phyloP scores from a whole-genome alignment of 78 protist species.

The Tieghemostelium lacteum region DNA sequence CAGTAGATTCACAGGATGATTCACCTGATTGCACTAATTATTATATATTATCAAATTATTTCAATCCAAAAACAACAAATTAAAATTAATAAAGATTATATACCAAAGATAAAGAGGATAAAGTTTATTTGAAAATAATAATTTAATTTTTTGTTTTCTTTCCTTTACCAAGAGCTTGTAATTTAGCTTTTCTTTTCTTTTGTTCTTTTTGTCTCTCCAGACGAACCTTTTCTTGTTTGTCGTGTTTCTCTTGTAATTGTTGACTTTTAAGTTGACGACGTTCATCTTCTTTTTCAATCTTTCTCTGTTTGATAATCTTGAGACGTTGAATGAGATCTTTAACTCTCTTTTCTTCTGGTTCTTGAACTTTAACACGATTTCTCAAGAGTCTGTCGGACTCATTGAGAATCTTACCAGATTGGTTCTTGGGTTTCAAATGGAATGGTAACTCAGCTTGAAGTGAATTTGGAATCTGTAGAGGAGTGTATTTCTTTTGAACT shows the following conservation, averaged over 20 bases:
- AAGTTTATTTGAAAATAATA: neutral
- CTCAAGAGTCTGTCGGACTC: constrained; percentile 1
- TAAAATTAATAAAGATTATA: too few relatives aligned
- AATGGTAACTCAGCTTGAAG: constrained; percentile 55
- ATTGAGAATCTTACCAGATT: neutral
- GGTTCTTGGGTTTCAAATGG: constrained; percentile 51
- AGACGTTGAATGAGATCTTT: constrained; percentile 29
- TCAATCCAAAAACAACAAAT: neutral
- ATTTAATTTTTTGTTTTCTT: neutral
- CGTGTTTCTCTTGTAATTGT: neutral
- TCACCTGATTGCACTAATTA: too few relatives aligned
- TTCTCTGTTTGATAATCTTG: constrained; percentile 43
- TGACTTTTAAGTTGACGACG: neutral
- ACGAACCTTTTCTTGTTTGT: neutral
- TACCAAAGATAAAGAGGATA: too few relatives aligned
- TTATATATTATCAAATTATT: neutral
- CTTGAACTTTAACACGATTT: constrained; percentile 38
- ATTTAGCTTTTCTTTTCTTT: constrained; percentile 55
- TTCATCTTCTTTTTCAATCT: constrained; percentile 53
- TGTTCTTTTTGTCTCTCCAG: constrained; percentile 30
- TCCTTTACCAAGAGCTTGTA: constrained; percentile 33
- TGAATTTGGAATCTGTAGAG: constrained; percentile 28
- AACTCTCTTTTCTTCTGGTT: constrained; percentile 44
- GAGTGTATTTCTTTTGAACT: constrained; percentile 2
- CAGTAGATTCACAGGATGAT: too few relatives aligned